Evolutionary conservation across 768 basidiomycete species (phyloP).

Genomic region (Candolleomyces aberdarensis): DNA sequence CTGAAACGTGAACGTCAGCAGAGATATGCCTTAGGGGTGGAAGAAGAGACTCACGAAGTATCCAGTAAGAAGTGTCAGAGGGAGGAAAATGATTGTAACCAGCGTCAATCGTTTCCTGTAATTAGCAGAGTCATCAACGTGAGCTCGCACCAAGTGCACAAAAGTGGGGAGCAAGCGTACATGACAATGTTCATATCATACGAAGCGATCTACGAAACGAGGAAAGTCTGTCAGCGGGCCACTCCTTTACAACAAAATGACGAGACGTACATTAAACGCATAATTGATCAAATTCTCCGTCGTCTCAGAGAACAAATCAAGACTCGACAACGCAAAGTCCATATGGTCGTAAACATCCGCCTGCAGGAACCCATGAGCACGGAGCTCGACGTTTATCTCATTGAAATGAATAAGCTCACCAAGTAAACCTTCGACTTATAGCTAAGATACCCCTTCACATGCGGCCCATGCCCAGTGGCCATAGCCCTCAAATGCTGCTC

Average conservation of each 20-base stretch:
- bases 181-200: conserved; percentile 69
- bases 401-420: conserved; percentile 30
- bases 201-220: conserved; percentile 46
- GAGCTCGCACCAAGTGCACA: background rate
- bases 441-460: conserved; percentile 51
- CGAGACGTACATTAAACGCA: conserved; percentile 58
- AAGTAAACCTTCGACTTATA: conserved; percentile 65
- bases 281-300: conserved; percentile 68
- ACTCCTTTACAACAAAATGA: conserved; percentile 4
- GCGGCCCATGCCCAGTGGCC: conserved; percentile 17
- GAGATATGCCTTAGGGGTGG: background rate
- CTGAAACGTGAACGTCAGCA: conserved; percentile 26
- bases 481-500: conserved; percentile 8
- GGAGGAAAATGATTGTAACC: conserved; percentile 68
- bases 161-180: conserved; percentile 28
- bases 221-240: background rate
- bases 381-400: background rate
- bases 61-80: conserved; percentile 67
- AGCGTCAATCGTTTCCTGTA: conserved; percentile 61
- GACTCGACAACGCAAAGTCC: conserved; percentile 59
- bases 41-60: conserved; percentile 55
- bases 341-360: conserved; percentile 73
- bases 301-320: conserved; percentile 67
- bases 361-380: conserved; percentile 24
- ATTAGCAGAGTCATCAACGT: background rate